Evolutionary conservation across 257 asterid species (phyloP).

Genomic region (Jacaranda mimosifolia): DNA sequence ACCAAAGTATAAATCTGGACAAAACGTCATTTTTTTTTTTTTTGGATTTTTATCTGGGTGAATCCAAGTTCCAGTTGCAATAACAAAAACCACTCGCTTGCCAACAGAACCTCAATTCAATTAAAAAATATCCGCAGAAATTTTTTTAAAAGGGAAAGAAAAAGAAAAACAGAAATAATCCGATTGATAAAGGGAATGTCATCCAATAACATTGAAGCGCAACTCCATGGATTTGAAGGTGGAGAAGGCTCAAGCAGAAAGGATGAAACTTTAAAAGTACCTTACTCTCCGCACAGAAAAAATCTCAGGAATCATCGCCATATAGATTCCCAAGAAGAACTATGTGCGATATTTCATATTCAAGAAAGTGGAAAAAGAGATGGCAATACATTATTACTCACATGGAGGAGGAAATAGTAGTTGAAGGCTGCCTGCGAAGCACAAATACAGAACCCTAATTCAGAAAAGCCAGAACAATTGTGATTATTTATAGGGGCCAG

Average conservation of each 20-base stretch:
- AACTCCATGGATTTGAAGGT: conserved; percentile 30
- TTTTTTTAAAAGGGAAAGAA: not conserved
- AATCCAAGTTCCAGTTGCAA: too few species aligned
- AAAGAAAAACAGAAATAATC: not conserved
- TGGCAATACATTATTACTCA: too few species aligned
- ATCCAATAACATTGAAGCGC: conserved; percentile 53
- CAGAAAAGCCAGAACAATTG: too few species aligned
- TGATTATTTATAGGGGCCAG: too few species aligned
- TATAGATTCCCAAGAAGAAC: conserved; percentile 43
- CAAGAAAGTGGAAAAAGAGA: not conserved
- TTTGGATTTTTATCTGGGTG: too few species aligned
- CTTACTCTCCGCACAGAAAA: conserved; percentile 53
- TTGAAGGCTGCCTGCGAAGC: too few species aligned
- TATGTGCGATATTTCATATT: conserved; percentile 36
- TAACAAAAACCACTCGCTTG: too few species aligned
- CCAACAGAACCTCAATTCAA: not conserved
- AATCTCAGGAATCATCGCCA: conserved; percentile 40
- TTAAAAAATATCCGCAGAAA: not conserved
- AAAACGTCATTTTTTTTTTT: too few species aligned
- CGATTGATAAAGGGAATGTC: conserved; percentile 21
- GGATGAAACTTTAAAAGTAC: conserved; percentile 21
- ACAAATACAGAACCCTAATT: too few species aligned
- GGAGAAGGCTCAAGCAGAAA: conserved; percentile 56
- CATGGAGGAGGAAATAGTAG: too few species aligned
- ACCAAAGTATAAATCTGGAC: too few species aligned